Evolutionary conservation across 768 basidiomycete genomes (phyloP), one percentile per base, ranked within the genome.

Genomic region (Trametes meyenii): DNA sequence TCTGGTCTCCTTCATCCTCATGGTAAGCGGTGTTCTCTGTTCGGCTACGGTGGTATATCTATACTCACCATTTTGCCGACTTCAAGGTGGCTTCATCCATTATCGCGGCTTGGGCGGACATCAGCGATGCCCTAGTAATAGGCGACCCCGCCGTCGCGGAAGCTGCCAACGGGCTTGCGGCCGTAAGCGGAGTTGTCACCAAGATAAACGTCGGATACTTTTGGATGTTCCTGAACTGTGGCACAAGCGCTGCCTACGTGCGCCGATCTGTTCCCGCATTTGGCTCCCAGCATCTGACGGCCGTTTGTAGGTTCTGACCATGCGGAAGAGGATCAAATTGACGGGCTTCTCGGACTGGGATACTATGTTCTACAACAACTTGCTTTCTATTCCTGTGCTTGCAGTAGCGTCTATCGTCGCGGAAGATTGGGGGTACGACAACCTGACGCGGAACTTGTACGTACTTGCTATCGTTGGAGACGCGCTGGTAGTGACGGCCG

Each of bases 301-400:
- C 11, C 48, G 33, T n/a, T n/a, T 33, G 50, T 67, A 96, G 94
- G 94, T 97, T 40, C 82, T 99, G 50, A 81, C 92, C 42, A 98
- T 98, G 97, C 86, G 97, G 59, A 98, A 96, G 74, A 85, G 89
- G 58, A 98, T 99, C 80, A 98, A 98, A 78, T 74, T 81, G 43
- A 98, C 94, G 16, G 93, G 93, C 19, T 98, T 98, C 78, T 88
- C 94, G 50, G 96, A 99, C 70, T 97, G 95, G 96, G 96, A 98
- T 71, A 89, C 95, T 13, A 98, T 98, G 95, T 96, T 94, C 78
- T 98, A 98, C 80, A 97, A 96, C 79, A 99, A 98, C 74, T 73
- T 98, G 46, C 78, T 98, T 53, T 96, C 94, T 19, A 96, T 98
- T 67, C 97, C 97, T 5, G 87, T 98, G 40, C 79, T 99, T 45